These are phyloP conservation scores for Malus hybrid DNA, from an alignment of 331 rosid species.

Conservation along the genomic window DNA sequence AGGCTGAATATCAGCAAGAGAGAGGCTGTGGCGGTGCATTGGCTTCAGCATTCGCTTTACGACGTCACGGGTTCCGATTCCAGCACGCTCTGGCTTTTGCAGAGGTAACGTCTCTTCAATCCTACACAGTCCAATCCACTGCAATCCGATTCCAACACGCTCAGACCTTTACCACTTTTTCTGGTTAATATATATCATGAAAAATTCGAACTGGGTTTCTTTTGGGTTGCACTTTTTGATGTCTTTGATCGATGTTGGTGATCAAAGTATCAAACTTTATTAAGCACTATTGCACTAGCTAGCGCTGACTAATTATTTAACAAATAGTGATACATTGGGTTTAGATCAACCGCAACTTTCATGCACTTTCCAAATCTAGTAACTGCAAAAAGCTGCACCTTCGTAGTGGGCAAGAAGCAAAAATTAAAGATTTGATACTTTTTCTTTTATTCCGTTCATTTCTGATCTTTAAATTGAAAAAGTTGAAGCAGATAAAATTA, in stretches of 20 bases:
- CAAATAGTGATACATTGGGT: not conserved
- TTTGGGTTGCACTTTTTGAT: not conserved
- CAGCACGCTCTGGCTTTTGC: constrained; percentile 86
- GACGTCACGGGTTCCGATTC: constrained; percentile 95
- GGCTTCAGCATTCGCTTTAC: constrained; percentile 96
- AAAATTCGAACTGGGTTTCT: not conserved
- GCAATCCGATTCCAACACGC: constrained; percentile 65
- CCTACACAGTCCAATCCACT: no score
- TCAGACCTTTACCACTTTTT: constrained; percentile 44
- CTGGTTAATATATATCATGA: not conserved
- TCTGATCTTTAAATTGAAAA: no score
- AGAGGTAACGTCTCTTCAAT: constrained; percentile 43
- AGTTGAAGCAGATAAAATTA: no score
- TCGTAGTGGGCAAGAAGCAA: no score
- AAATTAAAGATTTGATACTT: no score
- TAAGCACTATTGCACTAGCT: not conserved
- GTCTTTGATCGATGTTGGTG: constrained; percentile 6
- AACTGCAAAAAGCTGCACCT: not conserved
- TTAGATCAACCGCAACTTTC: not conserved
- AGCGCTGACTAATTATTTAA: not conserved
- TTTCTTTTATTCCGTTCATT: no score
- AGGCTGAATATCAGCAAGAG: constrained; percentile 64
- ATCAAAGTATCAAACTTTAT: not conserved
- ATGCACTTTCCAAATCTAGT: not conserved
- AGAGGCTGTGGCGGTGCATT: constrained; percentile 97